Evolutionary conservation across 1,284 basidiomycete genomes (phyloP).

Genomic region (Papiliotrema nemorosa): DNA sequence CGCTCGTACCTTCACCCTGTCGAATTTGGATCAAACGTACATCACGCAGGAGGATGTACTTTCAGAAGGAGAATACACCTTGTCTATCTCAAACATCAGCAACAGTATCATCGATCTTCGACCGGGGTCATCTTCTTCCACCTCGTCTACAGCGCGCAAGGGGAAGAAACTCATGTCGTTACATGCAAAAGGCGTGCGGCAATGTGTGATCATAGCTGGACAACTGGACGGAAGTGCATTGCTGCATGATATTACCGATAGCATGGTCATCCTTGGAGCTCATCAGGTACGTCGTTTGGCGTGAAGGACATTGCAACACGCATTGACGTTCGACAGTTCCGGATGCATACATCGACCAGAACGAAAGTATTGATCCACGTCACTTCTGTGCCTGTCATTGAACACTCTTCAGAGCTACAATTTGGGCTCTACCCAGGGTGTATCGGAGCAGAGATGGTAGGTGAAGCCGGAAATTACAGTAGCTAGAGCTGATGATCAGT

Average conservation of each 20-base stretch:
- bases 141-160: background rate
- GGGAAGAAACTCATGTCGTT: conserved; percentile 48
- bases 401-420: conserved; percentile 60
- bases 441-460: background rate
- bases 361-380: conserved; percentile 64
- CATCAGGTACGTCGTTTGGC: conserved; percentile 66
- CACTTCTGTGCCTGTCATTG: conserved; percentile 68
- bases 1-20: background rate
- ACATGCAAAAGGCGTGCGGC: conserved; percentile 58
- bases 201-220: conserved; percentile 63
- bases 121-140: background rate
- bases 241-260: conserved; percentile 60
- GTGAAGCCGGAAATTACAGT: background rate
- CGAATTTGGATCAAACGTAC: background rate
- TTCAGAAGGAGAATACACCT: conserved; percentile 19
- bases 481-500: background rate
- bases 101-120: conserved; percentile 65
- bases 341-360: conserved; percentile 66
- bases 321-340: conserved; percentile 59
- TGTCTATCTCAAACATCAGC: conserved; percentile 24
- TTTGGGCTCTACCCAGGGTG: conserved; percentile 61
- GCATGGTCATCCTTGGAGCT: conserved; percentile 63
- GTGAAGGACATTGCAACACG: too few relatives aligned
- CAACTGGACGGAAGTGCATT: conserved; percentile 64
- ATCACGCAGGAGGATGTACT: conserved; percentile 18